A percentile compares a stretch with the other conserved stretches of the same genome.
Conservation (phyloP, 2,329 filamentous ascomycete species). For the Aureobasidium vineae region DNA sequence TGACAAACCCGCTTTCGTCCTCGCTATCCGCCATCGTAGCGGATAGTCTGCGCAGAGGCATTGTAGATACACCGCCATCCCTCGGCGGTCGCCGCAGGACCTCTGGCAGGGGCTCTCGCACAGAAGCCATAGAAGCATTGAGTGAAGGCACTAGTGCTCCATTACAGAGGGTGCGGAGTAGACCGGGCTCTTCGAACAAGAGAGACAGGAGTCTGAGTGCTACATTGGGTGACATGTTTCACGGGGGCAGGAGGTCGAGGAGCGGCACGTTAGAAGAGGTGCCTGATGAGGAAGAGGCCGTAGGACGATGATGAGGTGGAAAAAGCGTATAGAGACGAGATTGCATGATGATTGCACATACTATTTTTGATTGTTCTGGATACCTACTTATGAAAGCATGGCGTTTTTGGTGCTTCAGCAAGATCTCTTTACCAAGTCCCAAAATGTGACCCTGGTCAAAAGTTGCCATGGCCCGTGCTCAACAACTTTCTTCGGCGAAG, state of each 20-base stretch:
- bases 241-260: neutral
- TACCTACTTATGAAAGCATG: neutral
- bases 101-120: neutral
- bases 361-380: neutral
- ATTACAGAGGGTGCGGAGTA: neutral
- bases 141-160: neutral
- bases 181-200: neutral
- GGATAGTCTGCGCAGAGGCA: conserved; percentile 60
- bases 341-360: neutral
- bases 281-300: conserved; percentile 20
- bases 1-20: conserved; percentile 60
- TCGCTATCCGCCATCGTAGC: conserved; percentile 63
- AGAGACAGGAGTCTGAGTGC: conserved; percentile 22
- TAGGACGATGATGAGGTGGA: neutral
- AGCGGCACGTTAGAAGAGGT: conserved; percentile 15
- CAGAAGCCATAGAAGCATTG: conserved; percentile 8
- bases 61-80: conserved; percentile 36
- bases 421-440: neutral
- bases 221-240: conserved; percentile 21
- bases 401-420: neutral
- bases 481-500: conserved; percentile 3
- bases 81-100: neutral
- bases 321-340: neutral
- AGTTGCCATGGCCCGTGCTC: conserved; percentile 2
- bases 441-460: neutral